A percentile compares a stretch with the other conserved stretches of the same genome.
Evolutionary conservation across 306 rosid genomes (phyloP).

Genomic region (Vigna mungo): DNA sequence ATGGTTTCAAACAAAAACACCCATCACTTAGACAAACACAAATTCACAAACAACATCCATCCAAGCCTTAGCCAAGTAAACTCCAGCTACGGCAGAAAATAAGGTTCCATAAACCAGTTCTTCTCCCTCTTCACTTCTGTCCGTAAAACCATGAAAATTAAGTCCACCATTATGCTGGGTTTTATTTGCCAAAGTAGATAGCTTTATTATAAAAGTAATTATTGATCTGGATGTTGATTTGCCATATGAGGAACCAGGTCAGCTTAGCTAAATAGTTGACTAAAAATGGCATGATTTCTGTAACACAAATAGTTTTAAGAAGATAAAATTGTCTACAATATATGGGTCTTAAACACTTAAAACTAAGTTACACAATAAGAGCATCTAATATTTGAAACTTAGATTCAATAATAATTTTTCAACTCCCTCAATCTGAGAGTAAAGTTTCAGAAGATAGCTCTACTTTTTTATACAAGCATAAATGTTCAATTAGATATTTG

Average conservation of each 20-base stretch:
- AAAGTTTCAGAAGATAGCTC: slow-evolving; percentile 18
- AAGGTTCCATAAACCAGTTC: neutral
- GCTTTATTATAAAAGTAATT: neutral
- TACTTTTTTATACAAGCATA: neutral
- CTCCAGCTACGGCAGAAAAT: slow-evolving; percentile 21
- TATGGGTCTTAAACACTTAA: slow-evolving; percentile 7
- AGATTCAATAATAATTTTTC: neutral
- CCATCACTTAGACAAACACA: slow-evolving; percentile 16
- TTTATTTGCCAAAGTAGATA: slow-evolving; percentile 3
- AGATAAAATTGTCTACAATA: neutral
- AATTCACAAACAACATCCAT: slow-evolving; percentile 31
- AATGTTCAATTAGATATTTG: slow-evolving; percentile 15
- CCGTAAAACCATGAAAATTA: neutral
- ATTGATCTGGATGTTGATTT: slow-evolving; percentile 4
- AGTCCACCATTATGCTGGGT: neutral
- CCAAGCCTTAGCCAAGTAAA: slow-evolving; percentile 14
- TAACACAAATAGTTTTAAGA: slow-evolving; percentile 14
- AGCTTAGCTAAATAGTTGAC: slow-evolving; percentile 3
- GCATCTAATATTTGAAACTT: neutral
- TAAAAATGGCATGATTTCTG: slow-evolving; percentile 15
- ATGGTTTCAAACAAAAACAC: slow-evolving; percentile 42
- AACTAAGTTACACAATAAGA: neutral
- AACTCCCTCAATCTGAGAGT: neutral
- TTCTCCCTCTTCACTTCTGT: slow-evolving; percentile 17
- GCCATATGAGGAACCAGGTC: neutral